Evolutionary conservation across 192 early-diverging fungal genomes (phyloP), one percentile per base, ranked within the genome.

Genomic region (Backusella westeae): DNA sequence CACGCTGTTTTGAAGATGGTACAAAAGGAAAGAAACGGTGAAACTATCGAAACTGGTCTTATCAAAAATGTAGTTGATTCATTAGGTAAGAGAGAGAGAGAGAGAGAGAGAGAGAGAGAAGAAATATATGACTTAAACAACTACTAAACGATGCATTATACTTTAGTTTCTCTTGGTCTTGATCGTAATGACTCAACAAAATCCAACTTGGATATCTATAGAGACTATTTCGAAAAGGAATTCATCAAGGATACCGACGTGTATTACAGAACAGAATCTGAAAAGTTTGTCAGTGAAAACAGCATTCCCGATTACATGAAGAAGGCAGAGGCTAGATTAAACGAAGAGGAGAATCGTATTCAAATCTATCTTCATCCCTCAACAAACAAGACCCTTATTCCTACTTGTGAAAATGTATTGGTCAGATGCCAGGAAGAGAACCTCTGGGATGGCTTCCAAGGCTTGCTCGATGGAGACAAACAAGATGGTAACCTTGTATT

Each of bases 241-340:
- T 98, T 99, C 79, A 89, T 90, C 71, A 84, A 85, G 70, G 90
- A 91, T 59, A 96, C 93, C 0, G 89, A 92, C 77, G 85, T 89
- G 21, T 98, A 96, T 87, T 99, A 99, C 81, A 91, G 90, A 78
- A 88, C 90, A 67, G 96, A 97, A 82, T 92, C 91, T 69, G 95
- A 97, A 81, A 92, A 91, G 19, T 96, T 97, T 82, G 88, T 98
- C 59, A 89, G 90, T 73, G 95, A 96, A 74, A 96, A 97, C 81
- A 90, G 93, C 42, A 91, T 97, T 44, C 89, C 93, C 29, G 96
- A 97, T 74, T 99, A 99, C 82, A 96, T 99, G 94, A 94, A 95
- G 77, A 96, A 95, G 91, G 93, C 93, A 3, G 93, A 94, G 77
- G 79, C 84, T 63, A 87, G 93, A 72, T 79, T 96, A 80, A 77